Evolutionary conservation across 1,284 basidiomycete genomes (phyloP).

Genomic region (Lignosus rhinocerotis): DNA sequence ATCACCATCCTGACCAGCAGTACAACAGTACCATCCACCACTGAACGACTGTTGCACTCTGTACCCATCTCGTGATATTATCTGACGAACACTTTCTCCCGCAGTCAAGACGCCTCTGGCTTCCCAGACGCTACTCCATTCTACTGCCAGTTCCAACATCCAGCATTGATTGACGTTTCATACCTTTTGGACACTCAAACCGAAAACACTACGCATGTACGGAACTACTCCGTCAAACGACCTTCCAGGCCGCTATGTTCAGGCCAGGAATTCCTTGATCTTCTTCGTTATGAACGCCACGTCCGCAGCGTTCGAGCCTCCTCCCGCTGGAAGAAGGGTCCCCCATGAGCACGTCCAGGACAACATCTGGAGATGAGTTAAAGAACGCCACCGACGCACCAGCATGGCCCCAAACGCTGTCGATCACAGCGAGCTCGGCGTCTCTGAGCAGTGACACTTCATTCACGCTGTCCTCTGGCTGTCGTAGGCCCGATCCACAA

Average conservation of each 20-base stretch:
- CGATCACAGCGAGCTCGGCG: conserved; percentile 18
- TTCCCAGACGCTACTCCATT: not conserved
- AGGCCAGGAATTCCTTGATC: conserved; percentile 17
- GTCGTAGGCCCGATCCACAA: not conserved
- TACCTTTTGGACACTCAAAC: not conserved
- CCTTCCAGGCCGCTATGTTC: not conserved
- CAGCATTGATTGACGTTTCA: not conserved
- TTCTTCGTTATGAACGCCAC: conserved; percentile 21
- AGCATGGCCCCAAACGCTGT: conserved; percentile 24
- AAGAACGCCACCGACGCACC: conserved; percentile 10
- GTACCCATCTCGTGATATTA: not conserved
- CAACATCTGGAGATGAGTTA: not conserved
- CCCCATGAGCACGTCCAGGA: not conserved
- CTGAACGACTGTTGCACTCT: not conserved
- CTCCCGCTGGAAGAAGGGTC: conserved; percentile 11
- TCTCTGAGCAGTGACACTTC: conserved; percentile 17
- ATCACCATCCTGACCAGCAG: not conserved
- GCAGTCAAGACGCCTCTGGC: not conserved
- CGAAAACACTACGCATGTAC: not conserved
- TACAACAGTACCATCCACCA: not conserved
- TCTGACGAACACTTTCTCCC: not conserved
- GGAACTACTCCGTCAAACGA: not conserved
- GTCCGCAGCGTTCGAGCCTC: conserved; percentile 20
- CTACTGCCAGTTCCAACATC: not conserved
- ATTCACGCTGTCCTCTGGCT: conserved; percentile 23